Evolutionary conservation across 2,329 filamentous ascomycete species (phyloP).

Genomic region (Colletotrichum cordylinicola): DNA sequence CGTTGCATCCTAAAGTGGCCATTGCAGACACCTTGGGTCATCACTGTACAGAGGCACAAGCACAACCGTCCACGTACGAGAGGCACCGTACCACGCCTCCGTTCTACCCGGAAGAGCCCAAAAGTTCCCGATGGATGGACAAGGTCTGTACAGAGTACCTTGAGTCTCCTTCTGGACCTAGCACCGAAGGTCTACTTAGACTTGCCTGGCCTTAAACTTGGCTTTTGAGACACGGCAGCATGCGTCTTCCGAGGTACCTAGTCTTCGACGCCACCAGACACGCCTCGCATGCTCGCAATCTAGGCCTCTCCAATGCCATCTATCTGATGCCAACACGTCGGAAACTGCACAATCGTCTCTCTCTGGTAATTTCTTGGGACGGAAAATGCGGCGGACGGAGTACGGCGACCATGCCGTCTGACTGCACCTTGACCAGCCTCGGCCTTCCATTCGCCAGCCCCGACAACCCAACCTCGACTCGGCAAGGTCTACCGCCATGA

Average conservation of each 20-base stretch:
- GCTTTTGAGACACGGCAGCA: background rate
- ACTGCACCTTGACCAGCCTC: background rate
- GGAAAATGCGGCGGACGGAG: background rate
- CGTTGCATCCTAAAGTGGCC: background rate
- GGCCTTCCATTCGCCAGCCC: background rate
- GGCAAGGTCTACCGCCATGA: slow-evolving; percentile 5
- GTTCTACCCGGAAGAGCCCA: background rate
- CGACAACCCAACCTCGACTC: background rate
- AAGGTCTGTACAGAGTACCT: background rate
- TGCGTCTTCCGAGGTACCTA: background rate
- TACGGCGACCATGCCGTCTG: background rate
- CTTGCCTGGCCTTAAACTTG: background rate
- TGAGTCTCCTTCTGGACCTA: background rate
- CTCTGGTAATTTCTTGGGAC: background rate
- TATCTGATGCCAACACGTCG: background rate
- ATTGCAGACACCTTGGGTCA: background rate
- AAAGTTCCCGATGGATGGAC: background rate
- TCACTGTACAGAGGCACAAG: background rate
- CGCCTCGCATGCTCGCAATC: background rate
- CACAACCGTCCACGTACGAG: background rate
- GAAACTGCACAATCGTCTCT: background rate
- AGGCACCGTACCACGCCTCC: background rate
- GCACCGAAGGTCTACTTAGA: background rate
- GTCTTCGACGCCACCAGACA: background rate
- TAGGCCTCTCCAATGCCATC: background rate